Conservation (phyloP, 129 eudicot species). For the Centrapalus pauciflorus region DNA sequence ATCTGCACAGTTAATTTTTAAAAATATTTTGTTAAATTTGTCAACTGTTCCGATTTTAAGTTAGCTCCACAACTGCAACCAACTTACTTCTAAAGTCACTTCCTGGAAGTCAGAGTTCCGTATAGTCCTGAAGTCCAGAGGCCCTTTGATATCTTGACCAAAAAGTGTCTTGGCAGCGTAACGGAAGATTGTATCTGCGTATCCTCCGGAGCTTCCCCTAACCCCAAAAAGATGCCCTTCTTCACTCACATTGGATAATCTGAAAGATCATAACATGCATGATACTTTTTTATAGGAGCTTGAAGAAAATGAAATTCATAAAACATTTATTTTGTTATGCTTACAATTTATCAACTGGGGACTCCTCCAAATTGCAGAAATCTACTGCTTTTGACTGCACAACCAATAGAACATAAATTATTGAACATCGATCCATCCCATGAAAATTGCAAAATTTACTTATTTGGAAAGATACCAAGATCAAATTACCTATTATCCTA, state of each 20-base stretch:
- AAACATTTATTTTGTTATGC: conserved; percentile 8
- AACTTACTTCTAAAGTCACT: conserved; percentile 73
- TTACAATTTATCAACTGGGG: conserved; percentile 86
- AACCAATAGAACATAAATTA: conserved; percentile 13
- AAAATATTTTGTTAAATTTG: background rate
- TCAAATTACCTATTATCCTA: background rate
- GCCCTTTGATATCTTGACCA: conserved; percentile 72
- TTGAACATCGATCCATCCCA: background rate
- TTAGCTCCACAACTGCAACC: background rate
- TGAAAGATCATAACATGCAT: conserved; percentile 21
- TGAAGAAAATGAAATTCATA: background rate
- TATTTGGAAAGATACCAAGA: background rate
- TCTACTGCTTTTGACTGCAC: conserved; percentile 79
- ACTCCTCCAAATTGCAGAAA: conserved; percentile 69
- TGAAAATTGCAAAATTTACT: background rate
- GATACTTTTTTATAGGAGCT: background rate
- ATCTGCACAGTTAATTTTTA: conserved; percentile 48
- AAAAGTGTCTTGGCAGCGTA: conserved; percentile 69
- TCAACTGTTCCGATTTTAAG: too few species aligned
- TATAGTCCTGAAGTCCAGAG: conserved; percentile 58
- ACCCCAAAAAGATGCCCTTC: conserved; percentile 78
- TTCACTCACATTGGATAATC: conserved; percentile 76
- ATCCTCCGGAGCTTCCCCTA: conserved; percentile 90
- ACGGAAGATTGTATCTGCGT: conserved; percentile 81
- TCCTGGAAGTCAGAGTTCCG: conserved; percentile 86